Conservation (phyloP, 495 filamentous ascomycete species). For the Penicillium crystallinum region DNA sequence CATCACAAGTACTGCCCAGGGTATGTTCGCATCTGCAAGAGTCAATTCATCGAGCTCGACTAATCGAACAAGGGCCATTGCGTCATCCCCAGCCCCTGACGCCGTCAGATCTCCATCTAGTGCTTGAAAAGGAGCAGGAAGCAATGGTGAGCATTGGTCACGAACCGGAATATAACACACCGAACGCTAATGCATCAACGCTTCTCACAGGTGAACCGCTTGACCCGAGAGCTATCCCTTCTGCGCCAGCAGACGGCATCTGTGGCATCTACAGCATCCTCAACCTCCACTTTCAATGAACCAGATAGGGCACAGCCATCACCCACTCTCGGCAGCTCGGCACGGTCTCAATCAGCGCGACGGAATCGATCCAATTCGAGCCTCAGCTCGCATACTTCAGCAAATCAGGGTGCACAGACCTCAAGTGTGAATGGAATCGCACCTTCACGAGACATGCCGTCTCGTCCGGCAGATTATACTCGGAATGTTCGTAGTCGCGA, state of each 20-base stretch:
- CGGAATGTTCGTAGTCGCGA: constrained; percentile 35
- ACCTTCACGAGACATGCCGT: constrained; percentile 38
- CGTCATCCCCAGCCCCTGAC: constrained; percentile 82
- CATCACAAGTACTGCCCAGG: constrained; percentile 54
- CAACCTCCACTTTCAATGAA: constrained; percentile 59
- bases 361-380: constrained; percentile 63
- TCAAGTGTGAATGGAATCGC: constrained; percentile 46
- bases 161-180: constrained; percentile 1
- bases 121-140: constrained; percentile 91
- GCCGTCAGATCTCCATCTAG: constrained; percentile 76
- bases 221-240: constrained; percentile 76
- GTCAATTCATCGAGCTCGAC: background rate
- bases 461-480: constrained; percentile 21
- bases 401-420: constrained; percentile 39
- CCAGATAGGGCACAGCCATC: constrained; percentile 41
- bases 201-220: constrained; percentile 69
- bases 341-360: constrained; percentile 51
- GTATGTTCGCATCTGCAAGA: constrained; percentile 19
- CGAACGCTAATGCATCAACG: background rate
- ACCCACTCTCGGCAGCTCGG: constrained; percentile 45
- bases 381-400: constrained; percentile 49
- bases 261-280: constrained; percentile 75
- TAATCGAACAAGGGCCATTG: constrained; percentile 47
- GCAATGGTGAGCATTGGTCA: constrained; percentile 62
- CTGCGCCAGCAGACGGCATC: constrained; percentile 80